phyloP scores from a whole-genome alignment of 352 stramenopile genomes.

The Phytophthora ohioensis region DNA sequence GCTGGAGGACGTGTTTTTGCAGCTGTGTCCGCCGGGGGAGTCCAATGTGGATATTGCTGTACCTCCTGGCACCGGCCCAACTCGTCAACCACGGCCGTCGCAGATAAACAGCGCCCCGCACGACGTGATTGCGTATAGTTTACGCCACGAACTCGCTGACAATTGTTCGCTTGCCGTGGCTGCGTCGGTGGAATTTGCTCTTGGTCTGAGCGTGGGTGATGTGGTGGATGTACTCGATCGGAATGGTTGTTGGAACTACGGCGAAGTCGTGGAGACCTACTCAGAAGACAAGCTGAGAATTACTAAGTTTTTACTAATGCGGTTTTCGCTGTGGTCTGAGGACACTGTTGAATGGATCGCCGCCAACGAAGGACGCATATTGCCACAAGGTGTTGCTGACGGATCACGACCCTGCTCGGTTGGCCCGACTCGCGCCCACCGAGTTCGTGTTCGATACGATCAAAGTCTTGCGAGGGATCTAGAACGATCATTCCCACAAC shows the following conservation, averaged over 20 bases:
- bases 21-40: constrained; percentile 50
- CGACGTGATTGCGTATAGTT: constrained; percentile 67
- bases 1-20: constrained; percentile 68
- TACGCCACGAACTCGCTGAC: constrained; percentile 41
- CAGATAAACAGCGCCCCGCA: constrained; percentile 51
- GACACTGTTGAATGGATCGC: constrained; percentile 77
- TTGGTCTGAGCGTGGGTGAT: constrained; percentile 65
- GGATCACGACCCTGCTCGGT: constrained; percentile 56
- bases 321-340: constrained; percentile 66
- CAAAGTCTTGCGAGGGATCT: constrained; percentile 57
- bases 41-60: constrained; percentile 21
- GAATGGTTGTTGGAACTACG: constrained; percentile 85
- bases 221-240: constrained; percentile 82
- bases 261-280: constrained; percentile 72
- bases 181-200: constrained; percentile 75
- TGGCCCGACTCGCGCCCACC: constrained; percentile 47
- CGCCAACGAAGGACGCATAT: constrained; percentile 69
- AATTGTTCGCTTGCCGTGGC: constrained; percentile 54
- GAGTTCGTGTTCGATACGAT: constrained; percentile 56
- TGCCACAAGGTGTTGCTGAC: constrained; percentile 73
- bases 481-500: constrained; percentile 58
- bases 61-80: constrained; percentile 10
- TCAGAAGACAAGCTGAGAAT: constrained; percentile 40
- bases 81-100: constrained; percentile 30
- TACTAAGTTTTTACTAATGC: constrained; percentile 75